Base-by-base conservation (phyloP, 208 protist species). In the Leishmania lainsoni region DNA sequence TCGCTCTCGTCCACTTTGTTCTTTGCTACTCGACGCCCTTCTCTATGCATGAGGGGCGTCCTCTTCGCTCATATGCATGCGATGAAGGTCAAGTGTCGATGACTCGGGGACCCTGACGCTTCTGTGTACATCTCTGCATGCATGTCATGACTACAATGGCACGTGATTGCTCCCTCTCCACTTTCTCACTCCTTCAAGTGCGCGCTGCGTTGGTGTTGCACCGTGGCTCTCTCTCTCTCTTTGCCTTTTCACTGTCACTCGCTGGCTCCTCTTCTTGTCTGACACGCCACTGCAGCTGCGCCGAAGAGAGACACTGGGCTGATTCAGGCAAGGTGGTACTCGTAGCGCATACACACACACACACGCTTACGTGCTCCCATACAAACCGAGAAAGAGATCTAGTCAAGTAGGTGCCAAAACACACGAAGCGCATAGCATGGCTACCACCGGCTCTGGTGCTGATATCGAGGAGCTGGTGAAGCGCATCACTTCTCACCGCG, bases 391-490 rank as follows among this genome's bases (percentile, higher is more conserved):
- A 72, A n/a, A 22, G 39, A 51, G 32, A 16, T 39, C 10, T 39
- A 45, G 14, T 42, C 39, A 5, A 5, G 1, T 16, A 3, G 29
- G 61, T 29, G 14, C 17, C 61, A 3, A 12, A 52, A 42, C 66
- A 29, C 51, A 49, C 16, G 20, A 73, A 29, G 20, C 8, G n/a
- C 9, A 52, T 4, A 73, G 8, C 39, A 89, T 97, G 93, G 91
- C 93, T 9, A 81, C 87, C 14, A 80, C 83, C 51, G 90, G 89
- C 76, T 84, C 79, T 5, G 89, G 88, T 73, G 83, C 89, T 51
- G 94, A 99, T 80, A 98, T 99, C 82, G 98, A 99, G 89, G 98
- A 99, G 91, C 96, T 99, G 20, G 87, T 99, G 32, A 98, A 99
- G 94, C 92, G 98, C 74, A 97, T 99, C 76, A 97, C 93, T 22